These are phyloP conservation scores for Colletotrichum agaves DNA, from an alignment of 2,329 filamentous ascomycete species.

Conservation along the genomic window DNA sequence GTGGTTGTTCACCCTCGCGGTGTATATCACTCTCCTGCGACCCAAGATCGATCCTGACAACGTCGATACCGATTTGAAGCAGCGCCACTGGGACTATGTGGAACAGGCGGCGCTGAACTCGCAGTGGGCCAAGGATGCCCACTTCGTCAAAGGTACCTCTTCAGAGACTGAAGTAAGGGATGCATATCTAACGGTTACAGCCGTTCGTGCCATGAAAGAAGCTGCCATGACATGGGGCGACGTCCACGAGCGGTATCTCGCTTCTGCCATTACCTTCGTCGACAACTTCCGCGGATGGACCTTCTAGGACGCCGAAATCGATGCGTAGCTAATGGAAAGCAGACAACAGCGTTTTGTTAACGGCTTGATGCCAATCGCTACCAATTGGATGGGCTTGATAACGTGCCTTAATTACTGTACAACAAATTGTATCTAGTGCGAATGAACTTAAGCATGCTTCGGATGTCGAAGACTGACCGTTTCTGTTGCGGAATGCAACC, in stretches of 20 bases:
- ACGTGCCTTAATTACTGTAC: conserved; percentile 2
- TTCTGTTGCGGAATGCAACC: neutral
- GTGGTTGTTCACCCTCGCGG: conserved; percentile 84
- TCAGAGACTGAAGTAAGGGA: neutral
- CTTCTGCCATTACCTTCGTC: conserved; percentile 76
- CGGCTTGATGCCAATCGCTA: neutral
- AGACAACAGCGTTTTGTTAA: neutral
- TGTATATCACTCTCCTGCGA: conserved; percentile 81
- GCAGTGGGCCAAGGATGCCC: conserved; percentile 75
- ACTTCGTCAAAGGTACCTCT: conserved; percentile 82
- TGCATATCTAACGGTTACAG: conserved; percentile 49
- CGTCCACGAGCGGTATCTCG: conserved; percentile 71
- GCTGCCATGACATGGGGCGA: conserved; percentile 81
- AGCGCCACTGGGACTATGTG: conserved; percentile 81
- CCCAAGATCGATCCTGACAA: conserved; percentile 76
- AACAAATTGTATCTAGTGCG: conserved; percentile 9
- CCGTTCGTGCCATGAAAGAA: conserved; percentile 78
- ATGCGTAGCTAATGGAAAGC: neutral
- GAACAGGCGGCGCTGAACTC: conserved; percentile 76
- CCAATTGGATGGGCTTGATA: neutral
- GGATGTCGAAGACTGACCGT: neutral
- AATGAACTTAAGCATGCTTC: conserved; percentile 10
- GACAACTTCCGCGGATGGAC: conserved; percentile 79
- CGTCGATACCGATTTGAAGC: conserved; percentile 70
- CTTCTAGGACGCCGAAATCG: conserved; percentile 42